Evolutionary conservation across 192 early-diverging fungal genomes (phyloP), one percentile per base, ranked within the genome.

Genomic region (Podila horticola): DNA sequence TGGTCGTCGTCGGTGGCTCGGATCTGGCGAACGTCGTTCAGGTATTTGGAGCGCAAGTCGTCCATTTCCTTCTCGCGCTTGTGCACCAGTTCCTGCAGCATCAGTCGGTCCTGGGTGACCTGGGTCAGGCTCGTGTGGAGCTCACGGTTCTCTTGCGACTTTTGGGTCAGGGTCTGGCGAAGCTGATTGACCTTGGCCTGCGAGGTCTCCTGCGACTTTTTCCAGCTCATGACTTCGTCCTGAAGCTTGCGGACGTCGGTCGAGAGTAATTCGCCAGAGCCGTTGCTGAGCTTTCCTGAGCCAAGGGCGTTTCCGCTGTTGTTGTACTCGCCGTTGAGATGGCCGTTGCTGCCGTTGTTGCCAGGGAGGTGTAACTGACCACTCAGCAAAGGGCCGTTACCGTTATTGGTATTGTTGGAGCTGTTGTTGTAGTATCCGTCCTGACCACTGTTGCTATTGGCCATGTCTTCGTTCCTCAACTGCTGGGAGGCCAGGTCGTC

Each of bases 1-100:
- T 83, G 71, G 49, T 84, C 83, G 57, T 88, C 87, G 22, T 74
- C 66, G 1, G 87, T 88, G 34, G 87, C 87, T 29, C 87, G 75
- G 57, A 86, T 83, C 45, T 81, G 77, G n/a, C 77, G 77, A 26
- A 81, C 77, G 41, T 81, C 77, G n/a, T 81, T 81, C 45, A 81
- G 58, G 71, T 81, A 81, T 31, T 81, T 81, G n/a, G 77, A 73
- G 3, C 77, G 60, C 52, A 81, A 31, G 45, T 81, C 77, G 28
- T 81, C 77, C 70, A 81, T 81, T 28, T 81, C 77, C 62, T 81
- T 81, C 10, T 81, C 77, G 9, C 77, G 77, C 64, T 81, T 81
- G 67, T 81, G 67, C 15, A 81, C 71, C 45, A 81, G 41, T 34
- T 81, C 77, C 71, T 81, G 77, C 31, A 81, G 77, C 66, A 64